phyloP scores from a whole-genome alignment of 768 basidiomycete genomes.

The Agaricus subrufescens region DNA sequence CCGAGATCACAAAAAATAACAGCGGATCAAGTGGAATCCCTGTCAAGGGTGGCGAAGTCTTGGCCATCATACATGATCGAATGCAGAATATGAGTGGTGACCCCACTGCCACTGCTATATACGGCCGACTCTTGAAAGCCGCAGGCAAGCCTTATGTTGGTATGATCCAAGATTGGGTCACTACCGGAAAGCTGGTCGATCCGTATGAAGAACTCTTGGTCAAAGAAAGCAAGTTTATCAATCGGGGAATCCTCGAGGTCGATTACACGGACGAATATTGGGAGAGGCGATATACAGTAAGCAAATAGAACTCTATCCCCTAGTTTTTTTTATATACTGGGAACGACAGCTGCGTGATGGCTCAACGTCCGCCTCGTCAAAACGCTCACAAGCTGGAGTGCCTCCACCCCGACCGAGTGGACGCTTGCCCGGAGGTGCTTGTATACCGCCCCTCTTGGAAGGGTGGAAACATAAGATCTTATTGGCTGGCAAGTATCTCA shows the following conservation, averaged over 20 bases:
- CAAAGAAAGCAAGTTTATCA: conserved; percentile 91
- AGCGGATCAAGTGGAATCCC: conserved; percentile 52
- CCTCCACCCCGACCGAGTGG: conserved; percentile 67
- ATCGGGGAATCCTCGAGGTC: conserved; percentile 83
- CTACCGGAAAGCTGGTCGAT: conserved; percentile 78
- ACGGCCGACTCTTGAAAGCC: conserved; percentile 71
- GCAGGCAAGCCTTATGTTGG: conserved; percentile 86
- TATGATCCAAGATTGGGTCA: conserved; percentile 86
- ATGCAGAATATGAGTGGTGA: conserved; percentile 91
- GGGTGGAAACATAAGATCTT: conserved; percentile 98
- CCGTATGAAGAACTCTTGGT: conserved; percentile 94
- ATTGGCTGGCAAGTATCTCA: conserved; percentile 95
- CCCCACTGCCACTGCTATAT: conserved; percentile 82
- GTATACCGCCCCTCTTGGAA: conserved; percentile 86
- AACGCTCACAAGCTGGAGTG: conserved; percentile 70
- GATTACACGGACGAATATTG: conserved; percentile 99
- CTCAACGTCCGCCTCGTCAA: conserved; percentile 60
- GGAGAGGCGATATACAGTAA: conserved; percentile 92
- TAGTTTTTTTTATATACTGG: not conserved
- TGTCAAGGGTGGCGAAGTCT: conserved; percentile 97
- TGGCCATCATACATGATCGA: conserved; percentile 82
- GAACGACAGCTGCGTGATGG: conserved; percentile 60
- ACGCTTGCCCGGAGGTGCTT: conserved; percentile 89
- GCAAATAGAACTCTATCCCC: conserved; percentile 17
- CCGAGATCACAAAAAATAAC: conserved; percentile 64